A percentile compares a stretch with the other conserved stretches of the same genome.
Evolutionary conservation across 2,329 filamentous ascomycete species (phyloP).

Genomic region (Zymoseptoria ardabiliae): DNA sequence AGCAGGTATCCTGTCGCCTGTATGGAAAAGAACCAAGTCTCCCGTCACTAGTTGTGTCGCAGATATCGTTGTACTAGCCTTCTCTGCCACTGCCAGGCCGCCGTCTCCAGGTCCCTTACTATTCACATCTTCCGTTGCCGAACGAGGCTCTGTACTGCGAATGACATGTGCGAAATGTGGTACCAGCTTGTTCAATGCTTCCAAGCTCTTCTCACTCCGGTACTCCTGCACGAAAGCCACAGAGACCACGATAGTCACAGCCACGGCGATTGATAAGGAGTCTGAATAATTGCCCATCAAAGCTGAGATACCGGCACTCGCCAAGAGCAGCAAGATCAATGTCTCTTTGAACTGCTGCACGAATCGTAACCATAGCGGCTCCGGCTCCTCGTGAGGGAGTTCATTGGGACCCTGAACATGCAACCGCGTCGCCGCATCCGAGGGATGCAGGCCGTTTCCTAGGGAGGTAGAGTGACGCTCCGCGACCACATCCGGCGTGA

Average conservation of each 20-base stretch:
- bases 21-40: constrained; percentile 88
- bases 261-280: constrained; percentile 88
- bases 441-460: constrained; percentile 68
- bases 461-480: constrained; percentile 75
- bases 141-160: constrained; percentile 38
- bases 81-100: constrained; percentile 56
- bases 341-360: constrained; percentile 96
- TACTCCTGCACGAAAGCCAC: constrained; percentile 98
- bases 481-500: constrained; percentile 73
- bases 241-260: constrained; percentile 91
- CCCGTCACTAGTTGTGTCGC: constrained; percentile 83
- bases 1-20: constrained; percentile 90
- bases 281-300: constrained; percentile 91
- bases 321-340: constrained; percentile 82
- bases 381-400: constrained; percentile 85
- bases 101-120: constrained; percentile 50
- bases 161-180: constrained; percentile 96
- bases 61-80: constrained; percentile 74
- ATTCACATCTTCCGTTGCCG: constrained; percentile 24
- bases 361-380: constrained; percentile 92
- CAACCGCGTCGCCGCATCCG: constrained; percentile 73
- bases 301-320: constrained; percentile 79
- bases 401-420: constrained; percentile 84
- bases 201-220: constrained; percentile 91
- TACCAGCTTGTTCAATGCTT: constrained; percentile 86